Conservation (phyloP, 306 rosid species). For the Rosa chinensis region DNA sequence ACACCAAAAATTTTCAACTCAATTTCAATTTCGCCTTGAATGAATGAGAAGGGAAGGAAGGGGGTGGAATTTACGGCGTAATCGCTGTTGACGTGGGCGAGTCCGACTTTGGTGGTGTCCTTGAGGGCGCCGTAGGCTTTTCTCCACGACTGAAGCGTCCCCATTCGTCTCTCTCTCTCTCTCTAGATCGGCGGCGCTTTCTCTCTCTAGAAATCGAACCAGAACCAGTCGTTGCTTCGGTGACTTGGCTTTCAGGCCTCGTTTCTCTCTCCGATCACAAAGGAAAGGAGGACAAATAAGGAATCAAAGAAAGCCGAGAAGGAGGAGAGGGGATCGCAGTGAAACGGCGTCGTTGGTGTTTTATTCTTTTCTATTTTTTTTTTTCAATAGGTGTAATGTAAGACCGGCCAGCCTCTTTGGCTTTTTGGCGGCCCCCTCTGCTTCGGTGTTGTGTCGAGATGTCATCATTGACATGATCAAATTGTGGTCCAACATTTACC, state of each 20-base stretch:
- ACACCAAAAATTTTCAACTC: background rate
- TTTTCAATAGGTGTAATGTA: background rate
- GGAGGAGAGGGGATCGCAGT: background rate
- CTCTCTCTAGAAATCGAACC: constrained; percentile 16
- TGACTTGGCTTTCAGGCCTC: constrained; percentile 45
- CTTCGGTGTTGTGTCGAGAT: background rate
- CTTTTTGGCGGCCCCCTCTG: constrained; percentile 6
- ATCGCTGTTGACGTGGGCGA: constrained; percentile 99
- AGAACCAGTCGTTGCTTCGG: background rate
- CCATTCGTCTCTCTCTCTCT: constrained; percentile 43
- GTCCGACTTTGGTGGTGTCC: constrained; percentile 97
- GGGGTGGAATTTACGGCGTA: constrained; percentile 52
- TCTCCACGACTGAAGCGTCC: constrained; percentile 97
- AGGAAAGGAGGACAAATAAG: background rate
- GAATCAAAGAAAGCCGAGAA: background rate
- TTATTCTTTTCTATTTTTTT: background rate
- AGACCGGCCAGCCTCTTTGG: background rate
- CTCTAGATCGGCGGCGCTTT: constrained; percentile 28
- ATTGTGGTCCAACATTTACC: background rate
- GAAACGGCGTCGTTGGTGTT: background rate
- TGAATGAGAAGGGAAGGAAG: background rate
- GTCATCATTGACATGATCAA: background rate
- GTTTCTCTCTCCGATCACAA: constrained; percentile 33
- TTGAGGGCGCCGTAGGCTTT: constrained; percentile 95
- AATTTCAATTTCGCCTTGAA: background rate